phyloP scores from a whole-genome alignment of 805 yeast genomes.

The Lipomyces japonicus region DNA sequence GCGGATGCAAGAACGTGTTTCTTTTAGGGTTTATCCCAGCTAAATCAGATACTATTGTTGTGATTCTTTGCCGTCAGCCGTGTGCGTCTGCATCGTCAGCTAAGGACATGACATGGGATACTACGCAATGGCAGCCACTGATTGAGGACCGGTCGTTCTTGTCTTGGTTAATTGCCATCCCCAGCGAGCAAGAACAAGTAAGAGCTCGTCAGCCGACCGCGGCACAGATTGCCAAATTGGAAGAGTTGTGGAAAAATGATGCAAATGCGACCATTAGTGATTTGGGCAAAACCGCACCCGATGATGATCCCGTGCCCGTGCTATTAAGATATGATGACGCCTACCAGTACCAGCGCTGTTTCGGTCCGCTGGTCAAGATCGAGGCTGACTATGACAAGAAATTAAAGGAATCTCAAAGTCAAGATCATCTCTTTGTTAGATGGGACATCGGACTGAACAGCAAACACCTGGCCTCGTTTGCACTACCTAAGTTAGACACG shows the following conservation, averaged over 20 bases:
- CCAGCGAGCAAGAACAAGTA: conserved; percentile 60
- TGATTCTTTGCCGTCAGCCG: conserved; percentile 80
- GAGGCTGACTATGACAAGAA: conserved; percentile 79
- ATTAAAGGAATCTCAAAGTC: conserved; percentile 70
- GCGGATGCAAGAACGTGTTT: conserved; percentile 79
- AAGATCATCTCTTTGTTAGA: conserved; percentile 63
- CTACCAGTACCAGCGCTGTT: conserved; percentile 76
- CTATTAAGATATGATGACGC: conserved; percentile 77
- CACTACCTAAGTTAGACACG: conserved; percentile 63
- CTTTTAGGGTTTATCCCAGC: conserved; percentile 84
- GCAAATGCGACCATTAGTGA: conserved; percentile 70
- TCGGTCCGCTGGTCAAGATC: conserved; percentile 74
- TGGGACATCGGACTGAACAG: conserved; percentile 72
- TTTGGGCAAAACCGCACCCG: conserved; percentile 49
- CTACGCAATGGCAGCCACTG: conserved; percentile 79
- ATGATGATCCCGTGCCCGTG: conserved; percentile 63
- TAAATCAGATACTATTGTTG: conserved; percentile 79
- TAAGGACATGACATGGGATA: conserved; percentile 79
- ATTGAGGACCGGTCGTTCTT: conserved; percentile 75
- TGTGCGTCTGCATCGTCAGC: conserved; percentile 52
- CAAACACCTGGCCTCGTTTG: conserved; percentile 64
- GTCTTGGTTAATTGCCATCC: conserved; percentile 75
- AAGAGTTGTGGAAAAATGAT: conserved; percentile 75
- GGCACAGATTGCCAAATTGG: conserved; percentile 66
- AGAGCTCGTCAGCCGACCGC: conserved; percentile 55